Evolutionary conservation across 2,329 filamentous ascomycete genomes (phyloP), one percentile per base, ranked within the genome.

Genomic region (Rhynchosporium agropyri): DNA sequence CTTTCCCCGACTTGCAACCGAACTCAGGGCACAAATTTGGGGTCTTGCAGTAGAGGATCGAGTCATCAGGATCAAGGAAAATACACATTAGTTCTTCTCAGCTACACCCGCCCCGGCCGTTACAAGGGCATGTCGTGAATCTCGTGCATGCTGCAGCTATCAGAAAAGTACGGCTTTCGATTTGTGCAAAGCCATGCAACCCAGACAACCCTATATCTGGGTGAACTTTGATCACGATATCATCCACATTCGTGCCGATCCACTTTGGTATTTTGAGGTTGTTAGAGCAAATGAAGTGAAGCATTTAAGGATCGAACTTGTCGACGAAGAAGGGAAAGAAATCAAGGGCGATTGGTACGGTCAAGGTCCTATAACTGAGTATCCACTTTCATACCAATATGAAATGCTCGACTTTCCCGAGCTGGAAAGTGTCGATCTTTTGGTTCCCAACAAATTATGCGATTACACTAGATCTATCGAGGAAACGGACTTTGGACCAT

Each of bases 181-280:
- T 20, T 20, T 20, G 20, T 20, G 20, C 20, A 36, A 20, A 4
- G 13, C 6, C 49, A 31, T 2, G 29, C 3, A 7, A 10, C 9
- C 33, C 9, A 10, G 15, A 15, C 12, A 28, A 13, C 10, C 28
- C 12, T 33, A 50, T 20, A 20, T 51, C 31, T 51, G 49, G 49
- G 31, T 4, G 12, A 50, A 50, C 29, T 50, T 50, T 33, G 48
- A 50, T 50, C 31, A 51, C 49, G 49, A 51, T 36, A 38, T 51
- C 49, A 51, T 51, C 29, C 31, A 51, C 9, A 2, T 51, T 20
- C 20, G 1, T 10, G 3, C 6, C 28, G 20, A 28, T 28, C 4
- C 28, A 5, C 45, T 48, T 12, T 48, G 45, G 45, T 15, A n/a
- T 43, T 12, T 10, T 15, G 13, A 10, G 42, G 45, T 4, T 20